Evolutionary conservation across 208 protist species (phyloP), one percentile per base, ranked within the genome.

Genomic region (Kentomonas sorsogonicus): DNA sequence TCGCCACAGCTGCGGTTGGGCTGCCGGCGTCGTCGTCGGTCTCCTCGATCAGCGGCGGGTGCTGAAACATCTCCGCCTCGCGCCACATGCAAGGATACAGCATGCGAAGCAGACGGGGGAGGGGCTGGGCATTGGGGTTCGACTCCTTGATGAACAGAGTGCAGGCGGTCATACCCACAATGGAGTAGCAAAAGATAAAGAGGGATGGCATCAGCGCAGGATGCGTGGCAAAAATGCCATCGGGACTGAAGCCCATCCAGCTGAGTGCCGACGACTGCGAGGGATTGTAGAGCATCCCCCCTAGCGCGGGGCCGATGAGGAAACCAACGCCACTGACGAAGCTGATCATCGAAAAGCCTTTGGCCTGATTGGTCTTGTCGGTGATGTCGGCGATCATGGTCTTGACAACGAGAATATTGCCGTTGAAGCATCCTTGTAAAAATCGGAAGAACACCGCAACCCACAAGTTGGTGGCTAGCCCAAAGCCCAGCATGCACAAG

Each of bases 331-430:
- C 72, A 38, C 52, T 74, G 40, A 62, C 72, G 59, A 98, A 95
- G 53, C 91, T 98, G 20, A 99, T 87, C 52, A 98, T 98, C 27
- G 95, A 89, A 68, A 99, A 99, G 48, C 96, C 96, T 39, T 71
- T 62, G 1, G 76, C 66, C 55, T 84, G 63, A 39, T 81, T 86
- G 0, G 82, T 82, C 47, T 62, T 65, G 61, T 90, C 79, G 5
- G 80, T 77, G 56, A 90, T 86, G 58, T 90, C 83, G 0, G 83
- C 78, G 60, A 90, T 77, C 59, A 84, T 83, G 27, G 83, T 90
- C 57, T 90, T 90, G 13, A 78, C 83, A 6, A 90, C 79, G n/a
- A 90, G 59, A 11, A 90, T 59, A 47, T 90, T 90, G 40, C 83
- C 83, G 62, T 90, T 90, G 45, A 77, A 83, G 5, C 82, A 31